Evolutionary conservation across 1,139 yeast genomes (phyloP), one percentile per base, ranked within the genome.

Genomic region (Diutina scorzettiae): DNA sequence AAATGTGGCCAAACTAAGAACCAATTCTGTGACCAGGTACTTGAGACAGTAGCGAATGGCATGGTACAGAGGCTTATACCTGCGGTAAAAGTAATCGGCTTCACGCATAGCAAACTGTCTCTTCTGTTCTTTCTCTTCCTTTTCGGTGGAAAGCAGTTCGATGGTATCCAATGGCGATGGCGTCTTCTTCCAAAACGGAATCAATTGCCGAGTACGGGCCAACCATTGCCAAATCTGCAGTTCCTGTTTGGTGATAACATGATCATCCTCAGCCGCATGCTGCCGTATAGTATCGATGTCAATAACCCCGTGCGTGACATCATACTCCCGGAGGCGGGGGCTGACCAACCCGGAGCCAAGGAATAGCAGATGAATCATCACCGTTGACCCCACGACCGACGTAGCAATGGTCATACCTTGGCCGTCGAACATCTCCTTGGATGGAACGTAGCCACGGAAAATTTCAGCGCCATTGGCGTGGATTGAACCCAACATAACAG

Each of bases 341-440:
- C 80, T 85, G 6, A 79, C 89, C 46, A 82, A 61, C 1, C 85
- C 85, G 4, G 86, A 78, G 0, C 91, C 91, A 48, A 82, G 66
- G 52, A 81, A 81, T 44, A 82, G 63, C 18, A 85, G 77, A 54
- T 82, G 91, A 30, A 87, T 85, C 91, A 82, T 82, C 24, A 82
- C 91, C 0, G 91, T 82, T 24, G 91, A 84, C 55, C 93, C 93
- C 40, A 84, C 64, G 50, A 84, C 76, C 16, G 89, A 81, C 20
- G 86, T 79, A 5, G 91, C 84, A 40, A 79, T 73, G 47, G 83
- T 78, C 55, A 83, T 62, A 6, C 93, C 91, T 43, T 65, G 65
- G 11, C 77, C 75, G 41, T 71, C 64, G 47, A 83, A 71, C 69
- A 82, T 72, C 48, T 74, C 71, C 28, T 59, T 57, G 0, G 86